A percentile compares a stretch with the other conserved stretches of the same genome.
Conservation (phyloP, 805 yeast species). For the Teunomyces stri region DNA sequence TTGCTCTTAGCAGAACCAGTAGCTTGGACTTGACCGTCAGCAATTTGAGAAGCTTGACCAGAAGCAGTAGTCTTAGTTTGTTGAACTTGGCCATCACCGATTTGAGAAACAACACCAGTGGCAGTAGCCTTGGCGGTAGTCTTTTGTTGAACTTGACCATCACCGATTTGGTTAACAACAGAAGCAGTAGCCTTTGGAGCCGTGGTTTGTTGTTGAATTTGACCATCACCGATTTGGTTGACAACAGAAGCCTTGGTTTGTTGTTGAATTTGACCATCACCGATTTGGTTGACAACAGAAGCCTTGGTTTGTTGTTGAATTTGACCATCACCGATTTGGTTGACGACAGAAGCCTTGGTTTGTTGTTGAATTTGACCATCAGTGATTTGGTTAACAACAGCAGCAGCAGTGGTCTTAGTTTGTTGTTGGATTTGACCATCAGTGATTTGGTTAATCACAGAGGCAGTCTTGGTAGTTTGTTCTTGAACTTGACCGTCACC, state of each 20-base stretch:
- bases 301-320: slow-evolving; percentile 26
- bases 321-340: slow-evolving; percentile 32
- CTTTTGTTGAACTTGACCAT: slow-evolving; percentile 48
- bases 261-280: slow-evolving; percentile 33
- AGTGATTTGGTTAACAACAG: slow-evolving; percentile 28
- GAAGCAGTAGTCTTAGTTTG: slow-evolving; percentile 25
- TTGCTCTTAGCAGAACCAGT: slow-evolving; percentile 3
- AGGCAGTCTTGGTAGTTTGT: slow-evolving; percentile 24
- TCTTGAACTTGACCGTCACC: slow-evolving; percentile 62
- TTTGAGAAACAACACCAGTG: slow-evolving; percentile 40
- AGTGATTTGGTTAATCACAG: slow-evolving; percentile 24
- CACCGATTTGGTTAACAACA: slow-evolving; percentile 40
- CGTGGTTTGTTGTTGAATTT: slow-evolving; percentile 29
- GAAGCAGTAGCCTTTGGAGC: slow-evolving; percentile 19
- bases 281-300: slow-evolving; percentile 29
- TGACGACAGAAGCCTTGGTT: slow-evolving; percentile 16
- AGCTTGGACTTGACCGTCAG: slow-evolving; percentile 33
- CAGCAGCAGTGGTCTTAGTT: slow-evolving; percentile 15
- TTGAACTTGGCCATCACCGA: slow-evolving; percentile 33
- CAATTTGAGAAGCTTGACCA: slow-evolving; percentile 18
- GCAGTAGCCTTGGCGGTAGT: slow-evolving; percentile 17
- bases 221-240: slow-evolving; percentile 29
- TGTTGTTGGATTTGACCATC: slow-evolving; percentile 37
- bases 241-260: slow-evolving; percentile 17
- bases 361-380: slow-evolving; percentile 32